Evolutionary conservation across 345 rosid genomes (phyloP), one percentile per base, ranked within the genome.

Genomic region (Physaria fendleri): DNA sequence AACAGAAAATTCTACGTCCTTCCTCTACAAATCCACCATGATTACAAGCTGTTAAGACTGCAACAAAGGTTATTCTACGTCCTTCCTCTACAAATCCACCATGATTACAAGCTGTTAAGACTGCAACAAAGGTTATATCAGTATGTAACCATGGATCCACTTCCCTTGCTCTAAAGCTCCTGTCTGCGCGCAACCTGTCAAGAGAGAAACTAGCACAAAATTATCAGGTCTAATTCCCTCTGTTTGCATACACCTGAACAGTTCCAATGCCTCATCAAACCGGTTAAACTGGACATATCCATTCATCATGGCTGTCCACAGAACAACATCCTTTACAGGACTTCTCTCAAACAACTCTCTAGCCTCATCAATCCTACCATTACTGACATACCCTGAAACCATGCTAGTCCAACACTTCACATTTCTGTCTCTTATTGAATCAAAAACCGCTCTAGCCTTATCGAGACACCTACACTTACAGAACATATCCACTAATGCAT

Each of bases 221-320:
- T 83, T 83, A 68, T 88, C 96, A 0, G 82, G 88, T 41, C 63
- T 83, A 23, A 83, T 49, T 61, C 77, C 68, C 28, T 2, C 52
- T 1, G 42, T 59, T 53, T 81, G 96, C 96, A 88, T 83, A 21
- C 67, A 71, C 51, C 77, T 66, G 43, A 85, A 88, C 57, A 88
- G 64, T 5, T 64, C 62, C 1, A 85, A 27, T 2, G 94, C 90
- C 47, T 83, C 82, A 3, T 78, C 85, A 28, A 81, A 85, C 18
- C 61, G 70, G 50, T 81, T 83, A 58, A 74, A 81, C 42, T 83
- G 90, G 59, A 88, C 88, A 49, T 85, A 85, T 18, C 90, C 96
- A 58, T 83, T 85, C 44, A 88, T 80, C 94, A 88, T 88, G 43
- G 82, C 90, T n/a, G 93, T 88, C 96, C 94, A 85, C 30, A 85